Percentiles rank a stretch among this genome's conserved stretches.
Conservation (phyloP, 2,329 filamentous ascomycete species). For the Apiospora rasikravindrae region DNA sequence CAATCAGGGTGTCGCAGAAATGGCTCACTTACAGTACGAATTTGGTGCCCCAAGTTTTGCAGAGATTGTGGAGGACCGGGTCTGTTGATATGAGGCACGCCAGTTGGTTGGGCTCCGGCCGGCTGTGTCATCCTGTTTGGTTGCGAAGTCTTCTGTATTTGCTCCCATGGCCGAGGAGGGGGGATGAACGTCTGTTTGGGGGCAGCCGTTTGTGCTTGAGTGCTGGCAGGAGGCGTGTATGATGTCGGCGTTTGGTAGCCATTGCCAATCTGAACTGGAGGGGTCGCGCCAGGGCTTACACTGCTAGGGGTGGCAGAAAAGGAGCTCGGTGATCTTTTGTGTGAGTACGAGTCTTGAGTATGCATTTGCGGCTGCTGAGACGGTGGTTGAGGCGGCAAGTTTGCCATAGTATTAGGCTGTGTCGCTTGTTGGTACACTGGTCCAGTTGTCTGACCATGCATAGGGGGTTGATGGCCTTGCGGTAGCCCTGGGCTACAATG, state of each 20-base stretch:
- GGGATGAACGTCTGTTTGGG: constrained; percentile 37
- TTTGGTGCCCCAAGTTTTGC: constrained; percentile 29
- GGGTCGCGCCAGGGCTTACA: neutral
- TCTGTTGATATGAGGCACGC: neutral
- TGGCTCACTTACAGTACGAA: constrained; percentile 41
- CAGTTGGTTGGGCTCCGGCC: neutral
- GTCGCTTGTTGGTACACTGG: neutral
- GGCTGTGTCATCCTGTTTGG: neutral
- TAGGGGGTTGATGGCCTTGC: neutral
- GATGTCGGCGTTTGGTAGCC: neutral
- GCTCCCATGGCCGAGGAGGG: constrained; percentile 40
- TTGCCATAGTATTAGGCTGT: neutral
- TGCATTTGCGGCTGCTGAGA: neutral
- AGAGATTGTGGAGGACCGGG: constrained; percentile 8
- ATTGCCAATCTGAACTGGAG: neutral
- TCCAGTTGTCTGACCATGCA: neutral
- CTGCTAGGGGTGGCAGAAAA: neutral
- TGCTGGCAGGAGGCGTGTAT: constrained; percentile 16
- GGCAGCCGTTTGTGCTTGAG: constrained; percentile 25
- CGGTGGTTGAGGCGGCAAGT: neutral
- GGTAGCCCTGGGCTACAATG: neutral
- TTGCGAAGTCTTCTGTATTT: constrained; percentile 32
- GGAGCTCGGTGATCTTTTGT: neutral
- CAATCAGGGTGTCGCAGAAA: constrained; percentile 30
- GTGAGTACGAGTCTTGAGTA: neutral